Base-by-base conservation (phyloP, 208 protist species). In the Trypanosoma platydactyli region DNA sequence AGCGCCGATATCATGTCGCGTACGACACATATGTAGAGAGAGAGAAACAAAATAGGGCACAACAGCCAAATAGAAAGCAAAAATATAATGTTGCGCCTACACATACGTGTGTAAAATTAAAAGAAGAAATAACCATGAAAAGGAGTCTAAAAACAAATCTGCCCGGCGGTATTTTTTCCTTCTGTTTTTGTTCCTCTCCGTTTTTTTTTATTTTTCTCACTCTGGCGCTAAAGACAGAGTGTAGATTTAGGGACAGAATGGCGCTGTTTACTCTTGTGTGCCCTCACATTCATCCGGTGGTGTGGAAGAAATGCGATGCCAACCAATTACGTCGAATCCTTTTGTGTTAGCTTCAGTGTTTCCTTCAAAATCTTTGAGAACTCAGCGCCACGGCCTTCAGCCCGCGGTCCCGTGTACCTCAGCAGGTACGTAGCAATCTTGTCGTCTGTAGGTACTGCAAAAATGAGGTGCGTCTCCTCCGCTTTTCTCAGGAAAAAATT, bases 401-500 rank as follows among this genome's bases (percentile, higher is more conserved):
- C 81, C 33, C 71, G 74, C 22, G 73, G 68, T 9, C 88, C 88
- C 3, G 79, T 83, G 53, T 92, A 89, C 58, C 84, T 84, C 42
- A 94, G 64, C 22, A 89, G 48, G 53, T 92, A 94, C 15, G 80
- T 91, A 22, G 62, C 46, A 16, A 76, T 48, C 15, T 58, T 74
- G 22, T 75, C 64, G 38, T 44, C 68, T 4, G 64, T 75, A 20
- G 72, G 68, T 11, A 84, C 64, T 15, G 84, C 53, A 54, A 94
- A 73, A 27, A 85, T 79, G 24, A 86, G 50, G 56, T 89, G 79
- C 63, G 77, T 86, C 1, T 74, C 72, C 24, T 88, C 73, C 20
- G 64, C 62, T 53, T 81, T 83, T 38, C 54, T 74, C 0, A 94
- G 50, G 13, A 74, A 35, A 42, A 94, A 78, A 18, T 80, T 79